phyloP scores from a whole-genome alignment of 1,139 yeast genomes.

The Scheffersomyces quercinus region DNA sequence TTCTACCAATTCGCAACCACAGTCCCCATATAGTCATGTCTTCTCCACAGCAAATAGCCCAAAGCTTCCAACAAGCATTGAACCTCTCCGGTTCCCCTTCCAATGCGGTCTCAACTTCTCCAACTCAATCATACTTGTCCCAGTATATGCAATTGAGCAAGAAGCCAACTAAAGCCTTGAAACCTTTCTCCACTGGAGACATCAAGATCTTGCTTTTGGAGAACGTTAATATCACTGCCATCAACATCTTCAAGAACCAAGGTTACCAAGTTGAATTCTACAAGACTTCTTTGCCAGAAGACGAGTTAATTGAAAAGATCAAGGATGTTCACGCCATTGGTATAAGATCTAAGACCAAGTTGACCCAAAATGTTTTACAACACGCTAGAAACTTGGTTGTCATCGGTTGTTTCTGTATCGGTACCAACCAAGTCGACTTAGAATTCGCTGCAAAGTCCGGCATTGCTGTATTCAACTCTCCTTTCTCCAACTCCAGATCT shows the following conservation, averaged over 20 bases:
- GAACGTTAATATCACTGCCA: slow-evolving; percentile 91
- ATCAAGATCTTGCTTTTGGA: slow-evolving; percentile 87
- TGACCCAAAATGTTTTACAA: slow-evolving; percentile 73
- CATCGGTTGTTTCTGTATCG: slow-evolving; percentile 98
- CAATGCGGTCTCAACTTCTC: slow-evolving; percentile 75
- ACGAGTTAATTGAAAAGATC: slow-evolving; percentile 91
- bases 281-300: slow-evolving; percentile 88
- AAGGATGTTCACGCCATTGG: slow-evolving; percentile 95
- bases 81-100: slow-evolving; percentile 52
- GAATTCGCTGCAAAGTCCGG: slow-evolving; percentile 91
- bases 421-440: slow-evolving; percentile 96
- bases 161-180: slow-evolving; percentile 66
- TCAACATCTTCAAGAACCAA: slow-evolving; percentile 78
- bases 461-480: slow-evolving; percentile 96
- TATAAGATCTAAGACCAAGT: slow-evolving; percentile 93
- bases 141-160: slow-evolving; percentile 42
- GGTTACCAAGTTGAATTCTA: slow-evolving; percentile 97
- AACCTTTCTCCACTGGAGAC: slow-evolving; percentile 90
- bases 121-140: slow-evolving; percentile 54
- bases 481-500: slow-evolving; percentile 96
- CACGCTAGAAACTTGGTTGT: slow-evolving; percentile 89
- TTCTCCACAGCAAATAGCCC: slow-evolving; percentile 67
- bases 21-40: slow-evolving; percentile 42
- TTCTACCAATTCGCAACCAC: no score
- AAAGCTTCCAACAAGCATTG: slow-evolving; percentile 56